Evolutionary conservation across 2,329 filamentous ascomycete genomes (phyloP).

Genomic region (Ophiocordyceps camponoti-saundersi): DNA sequence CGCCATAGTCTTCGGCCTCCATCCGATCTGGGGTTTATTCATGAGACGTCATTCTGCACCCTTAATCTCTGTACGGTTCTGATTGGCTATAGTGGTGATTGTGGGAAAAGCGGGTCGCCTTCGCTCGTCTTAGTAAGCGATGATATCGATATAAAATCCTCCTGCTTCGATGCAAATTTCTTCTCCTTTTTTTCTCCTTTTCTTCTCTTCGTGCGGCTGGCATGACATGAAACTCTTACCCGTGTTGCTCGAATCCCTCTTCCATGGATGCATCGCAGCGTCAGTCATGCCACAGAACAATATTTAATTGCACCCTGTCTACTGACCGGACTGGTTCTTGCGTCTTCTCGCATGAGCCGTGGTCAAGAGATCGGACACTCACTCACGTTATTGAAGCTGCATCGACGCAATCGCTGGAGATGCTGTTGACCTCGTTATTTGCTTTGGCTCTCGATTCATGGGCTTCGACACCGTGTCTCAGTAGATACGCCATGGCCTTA

Average conservation of each 20-base stretch:
- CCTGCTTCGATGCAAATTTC: constrained; percentile 10
- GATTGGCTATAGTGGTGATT: background rate
- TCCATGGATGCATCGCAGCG: constrained; percentile 43
- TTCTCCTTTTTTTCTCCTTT: constrained; percentile 32
- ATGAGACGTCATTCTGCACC: background rate
- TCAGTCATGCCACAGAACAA: constrained; percentile 67
- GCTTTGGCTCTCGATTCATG: too few relatives aligned
- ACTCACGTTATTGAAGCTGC: background rate
- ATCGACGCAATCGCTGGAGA: too few relatives aligned
- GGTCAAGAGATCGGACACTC: constrained; percentile 26
- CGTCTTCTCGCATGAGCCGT: constrained; percentile 12
- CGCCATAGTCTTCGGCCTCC: too few relatives aligned
- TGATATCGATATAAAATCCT: constrained; percentile 12
- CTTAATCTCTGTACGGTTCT: background rate
- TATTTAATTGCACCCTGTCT: constrained; percentile 59
- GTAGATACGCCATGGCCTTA: too few relatives aligned
- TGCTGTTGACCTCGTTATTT: too few relatives aligned
- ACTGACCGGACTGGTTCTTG: constrained; percentile 25
- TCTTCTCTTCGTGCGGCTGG: constrained; percentile 64
- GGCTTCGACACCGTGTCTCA: too few relatives aligned
- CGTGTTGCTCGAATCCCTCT: constrained; percentile 61
- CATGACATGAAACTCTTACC: constrained; percentile 50
- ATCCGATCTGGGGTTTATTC: too few relatives aligned
- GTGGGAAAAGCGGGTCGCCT: background rate
- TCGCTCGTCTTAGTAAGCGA: background rate